These are phyloP conservation scores for Salix dunnii DNA, from an alignment of 345 rosid species.

Conservation along the genomic window DNA sequence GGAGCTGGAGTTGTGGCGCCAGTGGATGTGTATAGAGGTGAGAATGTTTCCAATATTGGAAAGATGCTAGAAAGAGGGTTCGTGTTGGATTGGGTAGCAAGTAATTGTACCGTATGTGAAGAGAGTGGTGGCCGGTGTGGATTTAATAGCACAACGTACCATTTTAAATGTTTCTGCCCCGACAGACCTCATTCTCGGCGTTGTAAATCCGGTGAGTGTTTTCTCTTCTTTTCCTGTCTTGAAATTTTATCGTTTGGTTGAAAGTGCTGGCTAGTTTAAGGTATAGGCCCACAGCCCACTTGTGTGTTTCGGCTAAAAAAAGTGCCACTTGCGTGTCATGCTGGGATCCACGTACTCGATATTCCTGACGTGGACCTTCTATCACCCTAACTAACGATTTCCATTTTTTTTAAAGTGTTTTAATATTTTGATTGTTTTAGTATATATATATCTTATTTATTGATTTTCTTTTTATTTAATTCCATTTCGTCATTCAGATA, in stretches of 20 bases:
- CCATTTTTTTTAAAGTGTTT: too few species aligned
- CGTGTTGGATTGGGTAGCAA: constrained; percentile 42
- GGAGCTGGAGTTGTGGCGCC: constrained; percentile 14
- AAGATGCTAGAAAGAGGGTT: constrained; percentile 32
- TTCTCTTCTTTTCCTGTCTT: neutral
- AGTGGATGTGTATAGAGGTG: constrained; percentile 8
- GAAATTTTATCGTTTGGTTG: neutral
- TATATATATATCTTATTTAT: too few species aligned
- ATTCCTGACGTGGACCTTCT: too few species aligned
- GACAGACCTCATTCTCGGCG: constrained; percentile 41
- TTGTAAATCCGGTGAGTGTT: constrained; percentile 25
- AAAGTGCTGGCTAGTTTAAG: too few species aligned
- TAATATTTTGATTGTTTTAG: too few species aligned
- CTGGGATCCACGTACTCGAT: too few species aligned
- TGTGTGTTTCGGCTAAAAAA: too few species aligned
- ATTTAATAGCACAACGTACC: constrained; percentile 6
- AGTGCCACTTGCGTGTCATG: too few species aligned
- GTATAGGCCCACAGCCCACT: too few species aligned
- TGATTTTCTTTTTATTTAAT: too few species aligned
- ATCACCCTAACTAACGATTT: too few species aligned
- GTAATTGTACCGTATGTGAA: constrained; percentile 37
- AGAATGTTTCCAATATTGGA: neutral
- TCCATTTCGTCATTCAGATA: too few species aligned
- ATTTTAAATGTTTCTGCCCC: constrained; percentile 49
- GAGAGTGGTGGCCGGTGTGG: constrained; percentile 52